Percentiles rank a stretch among this genome's conserved stretches.
Evolutionary conservation across 129 eudicot species (phyloP).

Genomic region (Daucus carota): DH1_v3.0 NC_030383.2:56671501-56672000

Average conservation of each 20-base stretch:
- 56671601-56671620: conserved; percentile 38
- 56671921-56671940: conserved; percentile 27
- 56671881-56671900: conserved; percentile 14
- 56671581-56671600: conserved; percentile 18
- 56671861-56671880: conserved; percentile 8
- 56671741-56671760: conserved; percentile 16
- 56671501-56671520: conserved; percentile 10
- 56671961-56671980: conserved; percentile 20
- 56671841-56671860: conserved; percentile 17
- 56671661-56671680: conserved; percentile 12
- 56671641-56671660: conserved; percentile 19
- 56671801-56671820: conserved; percentile 19
- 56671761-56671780: conserved; percentile 22
- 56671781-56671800: conserved; percentile 29
- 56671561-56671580: conserved; percentile 20
- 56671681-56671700: conserved; percentile 4
- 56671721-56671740: conserved; percentile 16
- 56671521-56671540: conserved; percentile 26
- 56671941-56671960: conserved; percentile 16
- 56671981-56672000: conserved; percentile 28
- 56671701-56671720: conserved; percentile 1
- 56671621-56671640: conserved; percentile 15
- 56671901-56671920: conserved; percentile 36
- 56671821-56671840: conserved; percentile 19
- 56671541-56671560: conserved; percentile 18